These are phyloP conservation scores for Linnemannia zychae DNA, from an alignment of 192 early-diverging fungal species.

Conservation along the genomic window DNA sequence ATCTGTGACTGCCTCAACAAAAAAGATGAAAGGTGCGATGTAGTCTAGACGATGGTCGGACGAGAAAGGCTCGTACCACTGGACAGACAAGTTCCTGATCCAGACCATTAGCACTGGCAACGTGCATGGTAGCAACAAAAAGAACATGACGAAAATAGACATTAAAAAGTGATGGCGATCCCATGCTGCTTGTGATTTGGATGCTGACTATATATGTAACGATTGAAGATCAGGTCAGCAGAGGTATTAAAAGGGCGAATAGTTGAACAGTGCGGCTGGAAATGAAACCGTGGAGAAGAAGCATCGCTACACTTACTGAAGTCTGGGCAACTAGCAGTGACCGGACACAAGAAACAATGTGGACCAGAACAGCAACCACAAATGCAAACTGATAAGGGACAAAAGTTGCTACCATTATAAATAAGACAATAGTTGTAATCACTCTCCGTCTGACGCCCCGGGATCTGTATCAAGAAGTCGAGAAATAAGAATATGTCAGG, in stretches of 20 bases:
- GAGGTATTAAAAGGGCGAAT: neutral
- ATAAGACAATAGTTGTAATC: conserved; percentile 68
- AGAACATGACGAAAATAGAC: conserved; percentile 77
- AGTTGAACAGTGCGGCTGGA: neutral
- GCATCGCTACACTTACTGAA: conserved; percentile 33
- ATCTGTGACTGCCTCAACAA: conserved; percentile 66
- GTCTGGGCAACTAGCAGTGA: conserved; percentile 57
- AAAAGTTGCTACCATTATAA: conserved; percentile 77
- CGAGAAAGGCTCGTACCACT: conserved; percentile 86
- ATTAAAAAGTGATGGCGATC: conserved; percentile 75
- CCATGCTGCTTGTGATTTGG: conserved; percentile 49
- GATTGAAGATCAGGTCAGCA: neutral
- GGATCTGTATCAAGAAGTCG: conserved; percentile 16
- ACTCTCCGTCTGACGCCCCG: conserved; percentile 58
- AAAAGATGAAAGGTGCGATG: conserved; percentile 72
- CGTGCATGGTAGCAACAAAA: conserved; percentile 80
- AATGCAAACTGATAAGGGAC: conserved; percentile 91
- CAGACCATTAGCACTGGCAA: conserved; percentile 83
- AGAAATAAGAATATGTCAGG: neutral
- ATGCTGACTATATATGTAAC: neutral
- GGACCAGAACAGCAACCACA: conserved; percentile 79
- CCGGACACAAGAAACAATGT: conserved; percentile 70
- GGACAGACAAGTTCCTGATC: conserved; percentile 83
- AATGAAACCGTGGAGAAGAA: too few relatives aligned
- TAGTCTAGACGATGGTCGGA: conserved; percentile 77